These are phyloP conservation scores for Pyrenophora teres DNA, from an alignment of 2,329 filamentous ascomycete genomes.

Conservation along the genomic window DNA sequence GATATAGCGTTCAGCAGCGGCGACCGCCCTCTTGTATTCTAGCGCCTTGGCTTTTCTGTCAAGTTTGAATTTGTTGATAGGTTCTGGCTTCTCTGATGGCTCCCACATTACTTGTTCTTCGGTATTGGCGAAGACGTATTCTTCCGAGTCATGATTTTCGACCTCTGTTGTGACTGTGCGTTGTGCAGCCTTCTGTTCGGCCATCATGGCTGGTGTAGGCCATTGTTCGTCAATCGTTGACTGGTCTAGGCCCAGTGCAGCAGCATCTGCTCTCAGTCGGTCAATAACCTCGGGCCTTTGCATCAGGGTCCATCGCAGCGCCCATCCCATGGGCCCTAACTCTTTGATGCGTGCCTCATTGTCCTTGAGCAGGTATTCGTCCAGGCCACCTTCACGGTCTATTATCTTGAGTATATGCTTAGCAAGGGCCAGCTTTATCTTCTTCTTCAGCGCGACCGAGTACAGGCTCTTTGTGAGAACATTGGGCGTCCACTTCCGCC, in stretches of 20 bases:
- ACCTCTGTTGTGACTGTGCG: constrained; percentile 9
- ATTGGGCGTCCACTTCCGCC: constrained; percentile 77
- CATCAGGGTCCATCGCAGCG: constrained; percentile 86
- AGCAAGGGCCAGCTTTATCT: constrained; percentile 71
- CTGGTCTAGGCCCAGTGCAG: constrained; percentile 66
- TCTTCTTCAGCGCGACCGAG: constrained; percentile 64
- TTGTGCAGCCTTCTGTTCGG: constrained; percentile 19
- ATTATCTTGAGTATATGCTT: constrained; percentile 66
- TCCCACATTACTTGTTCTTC: constrained; percentile 19
- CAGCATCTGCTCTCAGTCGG: constrained; percentile 68
- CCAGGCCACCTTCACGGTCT: constrained; percentile 83
- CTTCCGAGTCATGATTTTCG: background rate
- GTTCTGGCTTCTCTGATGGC: constrained; percentile 10
- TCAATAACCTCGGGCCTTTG: constrained; percentile 71
- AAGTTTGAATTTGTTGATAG: constrained; percentile 1
- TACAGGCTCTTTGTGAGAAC: constrained; percentile 69
- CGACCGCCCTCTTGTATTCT: constrained; percentile 23
- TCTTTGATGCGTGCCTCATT: constrained; percentile 80
- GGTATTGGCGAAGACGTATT: constrained; percentile 10
- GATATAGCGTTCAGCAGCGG: constrained; percentile 27
- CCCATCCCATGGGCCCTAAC: constrained; percentile 88
- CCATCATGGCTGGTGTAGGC: constrained; percentile 30
- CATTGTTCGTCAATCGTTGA: constrained; percentile 40
- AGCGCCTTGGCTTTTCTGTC: constrained; percentile 7
- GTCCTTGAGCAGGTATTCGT: constrained; percentile 85